Conservation (phyloP, 176 grass and related monocot species). For the Oryza nivara region DNA sequence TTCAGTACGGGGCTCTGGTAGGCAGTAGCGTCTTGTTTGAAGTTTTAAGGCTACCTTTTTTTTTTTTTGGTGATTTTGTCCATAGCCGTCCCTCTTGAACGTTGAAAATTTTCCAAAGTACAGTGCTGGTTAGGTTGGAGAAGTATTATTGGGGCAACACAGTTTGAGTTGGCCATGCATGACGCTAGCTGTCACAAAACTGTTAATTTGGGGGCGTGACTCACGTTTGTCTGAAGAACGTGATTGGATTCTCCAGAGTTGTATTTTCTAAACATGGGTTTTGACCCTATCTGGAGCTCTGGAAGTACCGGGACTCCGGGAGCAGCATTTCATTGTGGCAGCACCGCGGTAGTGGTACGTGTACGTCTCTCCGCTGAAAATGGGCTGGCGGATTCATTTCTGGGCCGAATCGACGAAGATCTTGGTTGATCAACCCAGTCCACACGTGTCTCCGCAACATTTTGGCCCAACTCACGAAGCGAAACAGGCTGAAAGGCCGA, state of each 20-base stretch:
- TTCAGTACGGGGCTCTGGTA: background rate
- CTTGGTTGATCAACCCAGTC: too few species aligned
- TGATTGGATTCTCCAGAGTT: background rate
- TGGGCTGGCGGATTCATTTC: too few species aligned
- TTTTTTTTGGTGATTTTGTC: background rate
- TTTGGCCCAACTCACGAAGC: too few species aligned
- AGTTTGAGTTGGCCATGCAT: background rate
- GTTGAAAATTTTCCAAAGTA: background rate
- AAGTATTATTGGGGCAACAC: background rate
- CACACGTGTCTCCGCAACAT: too few species aligned
- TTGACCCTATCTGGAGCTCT: background rate
- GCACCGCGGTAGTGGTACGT: too few species aligned
- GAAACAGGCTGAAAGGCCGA: too few species aligned
- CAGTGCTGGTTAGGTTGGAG: background rate
- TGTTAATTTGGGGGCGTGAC: background rate
- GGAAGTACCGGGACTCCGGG: too few species aligned
- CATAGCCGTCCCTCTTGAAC: background rate
- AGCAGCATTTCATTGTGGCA: too few species aligned
- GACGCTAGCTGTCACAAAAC: background rate
- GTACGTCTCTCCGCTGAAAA: too few species aligned
- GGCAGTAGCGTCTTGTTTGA: background rate
- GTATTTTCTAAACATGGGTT: background rate
- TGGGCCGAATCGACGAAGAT: too few species aligned
- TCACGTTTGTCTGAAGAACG: conserved; percentile 5
- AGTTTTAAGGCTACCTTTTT: background rate